Conservation (phyloP, 352 stramenopile species). For the Globisporangium uncinulatum region DNA sequence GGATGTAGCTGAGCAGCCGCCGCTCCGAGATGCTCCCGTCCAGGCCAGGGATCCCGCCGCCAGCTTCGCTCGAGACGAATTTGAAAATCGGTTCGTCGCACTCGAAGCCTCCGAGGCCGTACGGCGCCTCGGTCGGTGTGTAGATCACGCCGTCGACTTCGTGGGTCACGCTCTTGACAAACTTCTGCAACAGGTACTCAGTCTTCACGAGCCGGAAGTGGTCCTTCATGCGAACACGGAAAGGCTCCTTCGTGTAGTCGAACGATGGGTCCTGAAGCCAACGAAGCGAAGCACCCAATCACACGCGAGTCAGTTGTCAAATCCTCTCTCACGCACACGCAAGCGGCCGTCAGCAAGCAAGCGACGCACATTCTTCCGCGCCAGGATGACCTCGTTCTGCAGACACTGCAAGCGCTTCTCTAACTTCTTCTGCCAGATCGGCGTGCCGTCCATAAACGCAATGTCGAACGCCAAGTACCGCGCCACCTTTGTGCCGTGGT, state of each 20-base stretch:
- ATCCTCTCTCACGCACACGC: neutral
- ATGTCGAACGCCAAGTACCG: constrained; percentile 84
- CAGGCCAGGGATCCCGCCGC: constrained; percentile 61
- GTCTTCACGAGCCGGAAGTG: constrained; percentile 85
- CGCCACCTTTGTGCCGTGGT: constrained; percentile 65
- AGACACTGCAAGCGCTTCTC: constrained; percentile 85
- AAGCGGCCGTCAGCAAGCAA: neutral
- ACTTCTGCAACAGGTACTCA: constrained; percentile 82
- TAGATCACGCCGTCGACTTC: constrained; percentile 86
- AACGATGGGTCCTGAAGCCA: constrained; percentile 57
- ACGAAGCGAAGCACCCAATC: neutral
- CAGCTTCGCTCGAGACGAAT: constrained; percentile 83
- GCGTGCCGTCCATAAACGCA: constrained; percentile 66
- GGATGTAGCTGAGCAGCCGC: constrained; percentile 75
- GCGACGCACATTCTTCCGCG: constrained; percentile 70
- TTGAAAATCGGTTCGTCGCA: constrained; percentile 84
- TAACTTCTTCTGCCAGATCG: constrained; percentile 85
- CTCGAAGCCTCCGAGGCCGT: constrained; percentile 84
- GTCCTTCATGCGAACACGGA: constrained; percentile 87
- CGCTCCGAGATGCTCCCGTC: constrained; percentile 79
- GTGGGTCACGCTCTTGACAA: constrained; percentile 82
- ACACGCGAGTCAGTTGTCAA: neutral
- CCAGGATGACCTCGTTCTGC: constrained; percentile 86
- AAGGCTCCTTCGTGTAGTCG: constrained; percentile 76
- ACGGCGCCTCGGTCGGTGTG: constrained; percentile 75